Conservation (phyloP, 495 filamentous ascomycete genomes). For the Penicillium tannophilum region DNA sequence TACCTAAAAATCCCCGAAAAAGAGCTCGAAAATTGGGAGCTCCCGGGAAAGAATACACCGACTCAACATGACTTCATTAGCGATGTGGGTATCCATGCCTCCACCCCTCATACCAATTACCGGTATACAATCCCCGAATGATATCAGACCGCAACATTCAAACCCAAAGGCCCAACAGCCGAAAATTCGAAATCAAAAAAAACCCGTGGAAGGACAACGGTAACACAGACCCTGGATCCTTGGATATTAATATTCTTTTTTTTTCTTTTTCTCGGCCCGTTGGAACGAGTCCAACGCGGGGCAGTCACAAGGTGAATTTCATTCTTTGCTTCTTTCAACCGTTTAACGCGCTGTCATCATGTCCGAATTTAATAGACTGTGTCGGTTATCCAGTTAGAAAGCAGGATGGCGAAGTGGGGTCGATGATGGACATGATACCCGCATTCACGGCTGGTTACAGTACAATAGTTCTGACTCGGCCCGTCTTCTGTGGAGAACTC, state of each 20-base stretch:
- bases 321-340: constrained; percentile 21
- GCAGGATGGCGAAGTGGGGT: constrained; percentile 10
- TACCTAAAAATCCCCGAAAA: too few relatives aligned
- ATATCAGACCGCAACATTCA: constrained; percentile 7
- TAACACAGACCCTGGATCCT: neutral
- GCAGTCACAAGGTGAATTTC: constrained; percentile 6
- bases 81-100: neutral
- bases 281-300: constrained; percentile 6
- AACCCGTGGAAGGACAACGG: neutral
- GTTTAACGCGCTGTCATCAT: constrained; percentile 18
- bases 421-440: constrained; percentile 10
- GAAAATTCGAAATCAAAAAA: neutral
- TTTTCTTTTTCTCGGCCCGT: constrained; percentile 3
- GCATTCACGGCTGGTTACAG: constrained; percentile 21
- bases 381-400: constrained; percentile 1
- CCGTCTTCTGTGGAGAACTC: constrained; percentile 3
- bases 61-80: neutral
- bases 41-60: neutral
- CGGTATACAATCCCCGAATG: neutral
- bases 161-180: neutral
- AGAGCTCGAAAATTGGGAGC: neutral
- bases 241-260: neutral
- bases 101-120: neutral
- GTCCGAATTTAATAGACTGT: neutral
- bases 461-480: constrained; percentile 22